A percentile compares a stretch with the other conserved stretches of the same genome.
These are phyloP conservation scores for Jaltomata sinuosa DNA, from an alignment of 257 asterid genomes.

Conservation along the genomic window DNA sequence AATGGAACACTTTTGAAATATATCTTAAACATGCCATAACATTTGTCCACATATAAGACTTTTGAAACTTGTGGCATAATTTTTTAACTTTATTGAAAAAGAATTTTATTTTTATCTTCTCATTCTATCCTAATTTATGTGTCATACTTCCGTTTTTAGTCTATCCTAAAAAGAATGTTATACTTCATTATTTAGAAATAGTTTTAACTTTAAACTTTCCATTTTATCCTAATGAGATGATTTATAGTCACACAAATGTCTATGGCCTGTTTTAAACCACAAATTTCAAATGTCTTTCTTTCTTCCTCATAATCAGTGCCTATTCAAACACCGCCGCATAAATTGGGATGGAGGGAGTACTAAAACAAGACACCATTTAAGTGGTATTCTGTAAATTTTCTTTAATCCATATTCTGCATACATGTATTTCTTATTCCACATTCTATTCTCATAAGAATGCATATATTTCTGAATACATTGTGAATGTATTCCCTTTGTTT, in stretches of 20 bases:
- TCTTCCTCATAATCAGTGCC: neutral
- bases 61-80: too few relatives aligned
- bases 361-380: neutral
- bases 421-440: neutral
- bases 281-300: neutral
- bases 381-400: neutral
- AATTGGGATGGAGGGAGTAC: neutral
- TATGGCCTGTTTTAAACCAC: neutral
- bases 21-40: neutral
- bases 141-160: too few relatives aligned
- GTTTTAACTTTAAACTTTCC: too few relatives aligned
- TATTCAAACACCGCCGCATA: neutral
- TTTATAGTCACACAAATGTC: neutral
- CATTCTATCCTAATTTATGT: too few relatives aligned
- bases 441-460: neutral
- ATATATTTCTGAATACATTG: neutral
- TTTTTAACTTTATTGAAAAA: too few relatives aligned
- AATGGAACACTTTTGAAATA: neutral
- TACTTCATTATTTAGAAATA: too few relatives aligned
- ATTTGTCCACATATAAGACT: too few relatives aligned
- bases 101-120: too few relatives aligned
- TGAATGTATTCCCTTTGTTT: neutral
- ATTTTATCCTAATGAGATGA: too few relatives aligned
- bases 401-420: neutral
- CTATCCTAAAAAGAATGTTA: too few relatives aligned